Percentiles rank a stretch among this genome's conserved stretches.
These are phyloP conservation scores for Sanghuangporus sanghuang DNA, from an alignment of 1,284 basidiomycete species.

Conservation along the genomic window DNA sequence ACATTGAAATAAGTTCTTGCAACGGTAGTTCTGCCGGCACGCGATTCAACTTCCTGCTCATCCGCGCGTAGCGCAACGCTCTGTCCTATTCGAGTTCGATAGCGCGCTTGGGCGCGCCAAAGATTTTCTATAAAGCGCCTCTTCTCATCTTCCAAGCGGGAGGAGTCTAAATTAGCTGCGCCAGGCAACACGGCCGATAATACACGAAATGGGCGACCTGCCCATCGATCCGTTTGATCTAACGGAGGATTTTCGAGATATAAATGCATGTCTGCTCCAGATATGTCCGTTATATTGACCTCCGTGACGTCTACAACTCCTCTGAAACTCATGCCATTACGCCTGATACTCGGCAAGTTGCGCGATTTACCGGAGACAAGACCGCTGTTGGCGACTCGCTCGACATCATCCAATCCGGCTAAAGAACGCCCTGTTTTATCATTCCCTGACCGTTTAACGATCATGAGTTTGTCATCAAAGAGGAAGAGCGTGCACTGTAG, in stretches of 20 bases:
- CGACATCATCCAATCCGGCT: constrained; percentile 83
- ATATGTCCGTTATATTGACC: constrained; percentile 78
- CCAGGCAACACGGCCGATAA: constrained; percentile 71
- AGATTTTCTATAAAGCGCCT: constrained; percentile 81
- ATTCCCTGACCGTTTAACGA: constrained; percentile 81
- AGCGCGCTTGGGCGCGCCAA: constrained; percentile 80
- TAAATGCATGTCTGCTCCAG: constrained; percentile 82
- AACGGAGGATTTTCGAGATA: constrained; percentile 76
- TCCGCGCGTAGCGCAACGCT: constrained; percentile 65
- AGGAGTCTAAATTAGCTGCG: constrained; percentile 57
- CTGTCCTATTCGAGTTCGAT: constrained; percentile 61
- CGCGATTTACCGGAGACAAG: constrained; percentile 1
- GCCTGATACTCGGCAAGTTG: constrained; percentile 60
- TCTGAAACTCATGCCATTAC: constrained; percentile 79
- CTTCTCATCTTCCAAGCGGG: constrained; percentile 61
- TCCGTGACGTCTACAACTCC: constrained; percentile 85
- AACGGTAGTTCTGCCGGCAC: constrained; percentile 51
- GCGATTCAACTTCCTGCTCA: constrained; percentile 67
- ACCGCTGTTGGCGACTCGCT: constrained; percentile 66
- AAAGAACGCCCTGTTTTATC: constrained; percentile 70
- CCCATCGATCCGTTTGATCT: constrained; percentile 81
- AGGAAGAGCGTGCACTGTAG: constrained; percentile 90
- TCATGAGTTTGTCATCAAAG: constrained; percentile 92
- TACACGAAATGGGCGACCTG: constrained; percentile 74
- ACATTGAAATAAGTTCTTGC: constrained; percentile 85